Conservation (phyloP, 768 basidiomycete species). For the Mycena crocata region DNA sequence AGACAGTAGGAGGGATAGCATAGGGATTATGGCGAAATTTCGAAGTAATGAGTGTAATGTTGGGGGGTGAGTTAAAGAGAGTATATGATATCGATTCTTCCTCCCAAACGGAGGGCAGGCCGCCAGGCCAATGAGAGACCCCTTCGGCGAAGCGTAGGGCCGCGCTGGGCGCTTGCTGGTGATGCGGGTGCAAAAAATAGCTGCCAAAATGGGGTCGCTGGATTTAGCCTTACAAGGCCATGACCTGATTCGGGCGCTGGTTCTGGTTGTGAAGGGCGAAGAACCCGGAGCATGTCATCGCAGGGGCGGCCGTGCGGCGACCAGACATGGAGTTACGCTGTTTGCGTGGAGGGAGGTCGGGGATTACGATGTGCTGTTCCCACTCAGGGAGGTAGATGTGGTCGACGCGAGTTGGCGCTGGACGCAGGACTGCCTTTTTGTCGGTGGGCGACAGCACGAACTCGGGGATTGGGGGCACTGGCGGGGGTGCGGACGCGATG, state of each 20-base stretch:
- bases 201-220: slow-evolving; percentile 1
- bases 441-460: slow-evolving; percentile 53
- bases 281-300: slow-evolving; percentile 64
- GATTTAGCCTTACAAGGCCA: slow-evolving; percentile 22
- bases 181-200: slow-evolving; percentile 18
- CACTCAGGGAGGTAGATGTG: slow-evolving; percentile 48
- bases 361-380: slow-evolving; percentile 40
- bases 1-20: slow-evolving; percentile 16
- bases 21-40: slow-evolving; percentile 21
- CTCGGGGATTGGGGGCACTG: slow-evolving; percentile 67
- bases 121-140: background rate
- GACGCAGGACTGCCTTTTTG: slow-evolving; percentile 45
- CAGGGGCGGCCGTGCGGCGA: slow-evolving; percentile 27
- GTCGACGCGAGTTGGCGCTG: slow-evolving; percentile 36
- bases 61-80: slow-evolving; percentile 22
- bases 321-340: slow-evolving; percentile 24
- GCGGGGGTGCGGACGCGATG: slow-evolving; percentile 58
- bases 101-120: slow-evolving; percentile 27
- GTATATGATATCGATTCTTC: slow-evolving; percentile 20
- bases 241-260: slow-evolving; percentile 21
- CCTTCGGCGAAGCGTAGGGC: slow-evolving; percentile 14
- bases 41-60: slow-evolving; percentile 10
- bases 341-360: slow-evolving; percentile 25
- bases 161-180: slow-evolving; percentile 16
- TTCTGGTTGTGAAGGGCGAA: slow-evolving; percentile 55